phyloP scores from a whole-genome alignment of 176 grass and related monocot genomes.

The Carex littledalei region DNA sequence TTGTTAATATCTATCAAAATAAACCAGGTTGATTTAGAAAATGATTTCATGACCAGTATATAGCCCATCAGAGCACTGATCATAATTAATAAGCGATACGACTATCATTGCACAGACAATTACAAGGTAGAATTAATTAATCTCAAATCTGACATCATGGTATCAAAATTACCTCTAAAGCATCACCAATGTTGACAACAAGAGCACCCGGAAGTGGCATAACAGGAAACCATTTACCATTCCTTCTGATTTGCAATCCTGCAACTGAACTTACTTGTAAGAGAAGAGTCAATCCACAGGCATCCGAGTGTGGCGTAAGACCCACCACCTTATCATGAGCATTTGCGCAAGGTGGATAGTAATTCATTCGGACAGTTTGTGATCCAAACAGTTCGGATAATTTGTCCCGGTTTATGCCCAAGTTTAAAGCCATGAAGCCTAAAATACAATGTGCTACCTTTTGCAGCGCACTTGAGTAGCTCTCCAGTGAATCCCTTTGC shows the following conservation, averaged over 20 bases:
- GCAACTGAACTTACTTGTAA: conserved; percentile 46
- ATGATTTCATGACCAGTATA: neutral
- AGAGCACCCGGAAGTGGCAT: conserved; percentile 28
- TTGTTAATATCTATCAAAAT: conserved; percentile 21
- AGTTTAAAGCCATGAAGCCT: conserved; percentile 27
- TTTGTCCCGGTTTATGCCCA: conserved; percentile 12
- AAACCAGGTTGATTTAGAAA: neutral
- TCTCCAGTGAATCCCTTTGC: conserved; percentile 31
- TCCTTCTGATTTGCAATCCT: conserved; percentile 56
- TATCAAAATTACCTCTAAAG: conserved; percentile 39
- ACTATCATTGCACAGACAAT: too few species aligned
- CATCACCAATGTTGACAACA: conserved; percentile 40
- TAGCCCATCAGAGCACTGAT: neutral
- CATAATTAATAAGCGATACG: neutral
- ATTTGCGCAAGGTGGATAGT: conserved; percentile 49
- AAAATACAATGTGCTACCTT: conserved; percentile 26
- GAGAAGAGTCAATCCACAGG: conserved; percentile 39
- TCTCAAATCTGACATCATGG: neutral
- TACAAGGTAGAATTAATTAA: conserved; percentile 4
- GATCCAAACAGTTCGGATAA: conserved; percentile 22
- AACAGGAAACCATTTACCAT: conserved; percentile 43
- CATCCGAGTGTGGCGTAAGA: conserved; percentile 56
- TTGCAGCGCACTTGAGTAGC: conserved; percentile 32
- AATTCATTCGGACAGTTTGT: conserved; percentile 42
- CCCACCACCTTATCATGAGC: conserved; percentile 44